phyloP scores from a whole-genome alignment of 2,329 filamentous ascomycete species.

The Diaporthe vaccinii region DNA sequence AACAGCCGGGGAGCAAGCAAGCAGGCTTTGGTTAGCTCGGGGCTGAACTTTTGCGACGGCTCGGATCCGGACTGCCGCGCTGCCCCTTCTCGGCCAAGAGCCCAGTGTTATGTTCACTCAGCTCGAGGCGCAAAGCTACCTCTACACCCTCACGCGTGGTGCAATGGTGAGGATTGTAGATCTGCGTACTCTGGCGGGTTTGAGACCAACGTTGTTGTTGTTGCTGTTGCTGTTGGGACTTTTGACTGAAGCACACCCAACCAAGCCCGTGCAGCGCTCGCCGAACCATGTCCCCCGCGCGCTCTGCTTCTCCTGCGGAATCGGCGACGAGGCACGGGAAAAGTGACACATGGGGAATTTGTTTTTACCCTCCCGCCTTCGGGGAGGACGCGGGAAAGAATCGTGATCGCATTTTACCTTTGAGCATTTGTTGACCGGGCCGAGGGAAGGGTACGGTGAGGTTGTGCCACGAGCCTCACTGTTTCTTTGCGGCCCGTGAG shows the following conservation, averaged over 20 bases:
- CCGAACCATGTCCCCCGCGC: neutral
- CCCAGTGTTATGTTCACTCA: neutral
- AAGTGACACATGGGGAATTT: neutral
- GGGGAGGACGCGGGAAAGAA: neutral
- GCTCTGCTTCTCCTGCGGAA: neutral
- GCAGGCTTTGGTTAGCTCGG: neutral
- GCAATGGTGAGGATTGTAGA: neutral
- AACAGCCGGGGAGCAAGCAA: neutral
- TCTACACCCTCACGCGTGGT: conserved; percentile 12
- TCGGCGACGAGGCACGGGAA: neutral
- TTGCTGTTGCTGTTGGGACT: neutral
- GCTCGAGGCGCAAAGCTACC: conserved; percentile 2
- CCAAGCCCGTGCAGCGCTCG: neutral
- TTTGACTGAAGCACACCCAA: neutral
- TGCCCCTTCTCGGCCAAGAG: neutral
- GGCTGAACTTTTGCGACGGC: neutral
- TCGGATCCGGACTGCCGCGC: conserved; percentile 9
- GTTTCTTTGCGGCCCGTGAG: neutral
- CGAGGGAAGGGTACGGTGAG: neutral
- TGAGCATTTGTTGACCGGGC: neutral
- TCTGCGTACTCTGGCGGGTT: neutral
- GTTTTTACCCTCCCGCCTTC: too few relatives aligned
- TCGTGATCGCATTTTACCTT: neutral
- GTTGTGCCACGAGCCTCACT: neutral
- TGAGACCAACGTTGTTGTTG: neutral